Conservation (phyloP, 1,284 basidiomycete genomes). For the Puccinia novopanici region DNA sequence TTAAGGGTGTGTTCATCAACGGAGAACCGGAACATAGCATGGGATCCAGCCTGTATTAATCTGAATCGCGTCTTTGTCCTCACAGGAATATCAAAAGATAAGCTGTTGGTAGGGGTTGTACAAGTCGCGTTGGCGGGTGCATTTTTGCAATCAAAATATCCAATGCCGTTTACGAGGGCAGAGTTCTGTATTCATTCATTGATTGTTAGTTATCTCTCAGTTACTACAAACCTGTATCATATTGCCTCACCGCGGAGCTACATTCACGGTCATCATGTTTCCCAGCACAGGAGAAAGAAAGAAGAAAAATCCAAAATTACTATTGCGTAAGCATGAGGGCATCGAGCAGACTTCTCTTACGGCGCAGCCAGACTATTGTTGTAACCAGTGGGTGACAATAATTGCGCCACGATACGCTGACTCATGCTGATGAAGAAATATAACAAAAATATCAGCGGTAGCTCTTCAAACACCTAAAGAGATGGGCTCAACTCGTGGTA, state of each 20-base stretch:
- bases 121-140: slow-evolving; percentile 6
- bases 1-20: slow-evolving; percentile 54
- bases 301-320: not conserved
- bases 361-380: slow-evolving; percentile 56
- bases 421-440: slow-evolving; percentile 19
- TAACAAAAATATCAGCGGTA: not conserved
- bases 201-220: not conserved
- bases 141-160: slow-evolving; percentile 34
- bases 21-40: slow-evolving; percentile 55
- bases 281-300: not conserved
- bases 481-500: slow-evolving; percentile 40
- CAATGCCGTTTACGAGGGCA: slow-evolving; percentile 42
- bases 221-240: not conserved
- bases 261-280: slow-evolving; percentile 62
- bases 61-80: slow-evolving; percentile 62
- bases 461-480: not conserved
- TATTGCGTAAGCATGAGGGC: not conserved
- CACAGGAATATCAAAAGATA: not conserved
- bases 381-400: slow-evolving; percentile 53
- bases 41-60: slow-evolving; percentile 62
- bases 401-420: not conserved
- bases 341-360: slow-evolving; percentile 60
- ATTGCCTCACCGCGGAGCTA: slow-evolving; percentile 20
- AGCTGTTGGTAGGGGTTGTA: not conserved
- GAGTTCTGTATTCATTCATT: slow-evolving; percentile 9